phyloP scores from a whole-genome alignment of 345 rosid species.

The Excoecaria cochinchinensis region DNA sequence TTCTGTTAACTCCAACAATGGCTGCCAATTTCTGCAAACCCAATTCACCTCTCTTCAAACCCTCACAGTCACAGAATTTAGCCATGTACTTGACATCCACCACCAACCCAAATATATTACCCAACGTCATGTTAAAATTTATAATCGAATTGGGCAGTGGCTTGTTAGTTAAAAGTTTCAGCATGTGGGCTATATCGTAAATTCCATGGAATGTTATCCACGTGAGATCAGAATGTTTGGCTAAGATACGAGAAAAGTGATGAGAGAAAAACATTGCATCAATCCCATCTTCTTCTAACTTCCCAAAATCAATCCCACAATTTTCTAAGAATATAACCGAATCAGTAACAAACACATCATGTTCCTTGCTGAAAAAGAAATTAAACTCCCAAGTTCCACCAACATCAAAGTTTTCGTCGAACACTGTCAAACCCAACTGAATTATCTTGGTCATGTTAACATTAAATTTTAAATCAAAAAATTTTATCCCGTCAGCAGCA shows the following conservation, averaged over 20 bases:
- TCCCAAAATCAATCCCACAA: constrained; percentile 4
- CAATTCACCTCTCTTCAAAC: neutral
- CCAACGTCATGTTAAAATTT: neutral
- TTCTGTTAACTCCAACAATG: neutral
- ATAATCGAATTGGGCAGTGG: neutral
- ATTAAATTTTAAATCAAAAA: neutral
- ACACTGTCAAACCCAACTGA: neutral
- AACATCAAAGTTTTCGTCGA: neutral
- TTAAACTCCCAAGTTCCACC: neutral
- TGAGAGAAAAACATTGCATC: neutral
- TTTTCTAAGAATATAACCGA: neutral
- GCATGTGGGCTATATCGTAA: neutral
- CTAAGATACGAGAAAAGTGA: neutral
- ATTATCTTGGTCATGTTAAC: neutral
- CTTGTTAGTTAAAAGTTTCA: neutral
- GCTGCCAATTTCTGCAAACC: constrained; percentile 10
- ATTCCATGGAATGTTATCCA: constrained; percentile 18
- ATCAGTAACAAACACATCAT: neutral
- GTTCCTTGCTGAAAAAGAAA: neutral
- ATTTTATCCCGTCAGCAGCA: neutral
- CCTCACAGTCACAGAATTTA: neutral
- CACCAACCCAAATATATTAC: neutral
- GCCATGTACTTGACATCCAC: constrained; percentile 15
- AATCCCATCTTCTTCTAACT: neutral
- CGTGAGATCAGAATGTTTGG: neutral